Evolutionary conservation across 2,329 filamentous ascomycete genomes (phyloP).

Genomic region (Emergomyces africanus): DNA sequence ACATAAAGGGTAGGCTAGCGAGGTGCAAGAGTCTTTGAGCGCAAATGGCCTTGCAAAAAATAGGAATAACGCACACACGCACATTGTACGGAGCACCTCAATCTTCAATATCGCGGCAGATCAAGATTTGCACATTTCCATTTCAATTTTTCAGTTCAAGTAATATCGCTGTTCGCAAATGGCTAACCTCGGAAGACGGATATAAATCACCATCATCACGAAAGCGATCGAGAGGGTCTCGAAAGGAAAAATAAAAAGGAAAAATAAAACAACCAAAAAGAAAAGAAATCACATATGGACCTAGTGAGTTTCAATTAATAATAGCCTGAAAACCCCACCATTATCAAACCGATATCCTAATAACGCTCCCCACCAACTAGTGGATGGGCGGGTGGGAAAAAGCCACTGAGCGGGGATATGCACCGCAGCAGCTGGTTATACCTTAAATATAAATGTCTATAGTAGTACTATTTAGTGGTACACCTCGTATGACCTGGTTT

Average conservation of each 20-base stretch:
- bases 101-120: neutral
- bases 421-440: neutral
- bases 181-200: neutral
- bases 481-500: too few species aligned
- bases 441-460: too few species aligned
- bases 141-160: neutral
- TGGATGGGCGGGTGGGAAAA: neutral
- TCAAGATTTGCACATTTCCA: neutral
- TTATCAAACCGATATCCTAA: neutral
- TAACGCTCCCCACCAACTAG: neutral
- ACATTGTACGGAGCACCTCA: too few species aligned
- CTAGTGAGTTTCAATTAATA: neutral
- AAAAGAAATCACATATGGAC: neutral
- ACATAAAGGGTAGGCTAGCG: too few species aligned
- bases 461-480: too few species aligned
- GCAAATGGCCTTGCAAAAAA: too few species aligned
- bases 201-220: neutral
- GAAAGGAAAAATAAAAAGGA: neutral
- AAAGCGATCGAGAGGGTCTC: neutral
- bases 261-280: too few species aligned
- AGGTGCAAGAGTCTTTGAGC: too few species aligned
- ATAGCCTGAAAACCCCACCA: neutral
- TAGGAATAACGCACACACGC: too few species aligned
- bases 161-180: neutral
- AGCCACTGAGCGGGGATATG: neutral